Evolutionary conservation across 148 eudicot genomes (phyloP).

Genomic region (Polygonum maritimum): DNA sequence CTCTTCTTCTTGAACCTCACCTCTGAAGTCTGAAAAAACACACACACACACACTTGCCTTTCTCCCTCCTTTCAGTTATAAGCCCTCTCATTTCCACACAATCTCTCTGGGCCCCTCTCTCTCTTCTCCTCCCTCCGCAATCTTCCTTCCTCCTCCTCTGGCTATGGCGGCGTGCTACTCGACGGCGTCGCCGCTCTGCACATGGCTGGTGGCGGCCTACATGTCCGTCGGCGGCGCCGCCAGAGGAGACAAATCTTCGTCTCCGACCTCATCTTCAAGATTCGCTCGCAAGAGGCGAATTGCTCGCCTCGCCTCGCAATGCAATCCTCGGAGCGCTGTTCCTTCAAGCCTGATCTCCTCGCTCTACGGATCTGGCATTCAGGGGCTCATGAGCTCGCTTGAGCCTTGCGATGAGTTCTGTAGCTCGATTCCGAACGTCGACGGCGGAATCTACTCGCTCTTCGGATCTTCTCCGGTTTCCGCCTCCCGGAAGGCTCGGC

Average conservation of each 20-base stretch:
- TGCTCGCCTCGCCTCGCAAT: constrained; percentile 14
- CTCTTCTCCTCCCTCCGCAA: not conserved
- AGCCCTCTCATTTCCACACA: not conserved
- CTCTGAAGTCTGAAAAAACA: too few species aligned
- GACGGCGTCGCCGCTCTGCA: constrained; percentile 41
- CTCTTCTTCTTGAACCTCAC: too few species aligned
- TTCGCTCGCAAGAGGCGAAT: constrained; percentile 18
- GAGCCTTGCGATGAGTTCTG: constrained; percentile 33
- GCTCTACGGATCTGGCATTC: constrained; percentile 30
- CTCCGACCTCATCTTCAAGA: constrained; percentile 1
- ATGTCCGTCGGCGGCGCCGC: constrained; percentile 27
- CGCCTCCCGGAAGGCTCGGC: constrained; percentile 22
- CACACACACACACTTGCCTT: too few species aligned
- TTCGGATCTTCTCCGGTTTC: constrained; percentile 33
- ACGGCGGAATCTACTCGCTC: constrained; percentile 19
- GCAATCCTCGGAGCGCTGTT: constrained; percentile 13
- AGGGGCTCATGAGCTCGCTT: constrained; percentile 31
- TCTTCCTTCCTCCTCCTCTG: not conserved
- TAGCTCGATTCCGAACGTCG: constrained; percentile 16
- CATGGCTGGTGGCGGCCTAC: constrained; percentile 59
- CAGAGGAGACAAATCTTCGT: constrained; percentile 10
- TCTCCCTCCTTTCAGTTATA: too few species aligned
- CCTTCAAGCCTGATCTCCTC: constrained; percentile 17
- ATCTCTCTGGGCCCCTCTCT: not conserved
- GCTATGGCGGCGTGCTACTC: constrained; percentile 44